Conservation (phyloP, 306 rosid species). For the Malus domestica region ASM211411v1 NC_041799.1:33236001-33236500, state of each 20-base stretch:
- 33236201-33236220: conserved; percentile 86
- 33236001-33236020: conserved; percentile 75
- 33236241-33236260: conserved; percentile 24
- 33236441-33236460: not conserved
- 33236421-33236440: not conserved
- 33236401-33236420: not conserved
- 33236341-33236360: not conserved
- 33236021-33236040: conserved; percentile 37
- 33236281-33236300: not conserved
- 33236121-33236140: conserved; percentile 75
- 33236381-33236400: conserved; percentile 9
- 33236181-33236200: conserved; percentile 83
- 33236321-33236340: conserved; percentile 12
- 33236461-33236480: too few species aligned
- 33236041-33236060: conserved; percentile 47
- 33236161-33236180: conserved; percentile 79
- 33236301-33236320: conserved; percentile 21
- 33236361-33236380: conserved; percentile 1
- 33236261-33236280: not conserved
- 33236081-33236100: conserved; percentile 87
- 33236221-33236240: conserved; percentile 80
- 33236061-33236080: conserved; percentile 77
- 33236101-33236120: conserved; percentile 78
- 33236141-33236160: conserved; percentile 80
- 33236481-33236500: too few species aligned